Base-by-base conservation (phyloP, 2,329 filamentous ascomycete genomes). In the Myriosclerotinia curreyana region DNA sequence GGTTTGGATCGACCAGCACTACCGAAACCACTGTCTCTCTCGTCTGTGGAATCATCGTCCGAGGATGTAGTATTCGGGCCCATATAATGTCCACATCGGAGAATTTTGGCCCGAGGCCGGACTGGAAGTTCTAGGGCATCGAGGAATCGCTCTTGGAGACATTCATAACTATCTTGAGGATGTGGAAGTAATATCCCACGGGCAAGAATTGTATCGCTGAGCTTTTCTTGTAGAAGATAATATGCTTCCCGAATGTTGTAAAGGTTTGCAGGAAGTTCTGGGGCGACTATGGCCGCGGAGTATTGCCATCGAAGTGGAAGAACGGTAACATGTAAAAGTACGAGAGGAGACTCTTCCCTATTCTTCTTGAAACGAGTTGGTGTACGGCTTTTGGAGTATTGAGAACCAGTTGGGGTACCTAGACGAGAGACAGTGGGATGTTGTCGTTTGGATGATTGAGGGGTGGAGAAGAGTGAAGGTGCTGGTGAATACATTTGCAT, bases 21-120 rank as follows among this genome's bases (percentile, higher is more conserved):
- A 22, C 20, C 49, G 31, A 64, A 60, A 25, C 42, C 63, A 64
- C 64, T 63, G 8, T 66, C 59, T 25, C 42, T 67, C 22, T 65
- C 61, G 22, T 70, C 67, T 11, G 62, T 66, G 5, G 60, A 64
- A 59, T 74, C 74, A 44, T 74, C 71, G 51, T 74, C 73, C 8
- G 71, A 72, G 12, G 69, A 67, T n/a, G 65, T 51, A 7, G 66
- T 64, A 25, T 72, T 69, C 2, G 86, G 83, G 0, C 85, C 85
- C 1, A 91, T 81, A 65, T 92, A 93, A 73, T 94, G 90, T 0
- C 90, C 90, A 69, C 89, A 92, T 70, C 88, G 88, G 8, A 91
- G 80, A 51, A 93, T 86, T 3, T 87, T 82, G 3, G 89, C 88
- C n/a, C 85, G 79, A 1, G 83, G 79, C 20, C 80, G 79, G 38